These are phyloP conservation scores for Teratosphaeria nubilosa DNA, from an alignment of 2,329 filamentous ascomycete species.

Conservation along the genomic window DNA sequence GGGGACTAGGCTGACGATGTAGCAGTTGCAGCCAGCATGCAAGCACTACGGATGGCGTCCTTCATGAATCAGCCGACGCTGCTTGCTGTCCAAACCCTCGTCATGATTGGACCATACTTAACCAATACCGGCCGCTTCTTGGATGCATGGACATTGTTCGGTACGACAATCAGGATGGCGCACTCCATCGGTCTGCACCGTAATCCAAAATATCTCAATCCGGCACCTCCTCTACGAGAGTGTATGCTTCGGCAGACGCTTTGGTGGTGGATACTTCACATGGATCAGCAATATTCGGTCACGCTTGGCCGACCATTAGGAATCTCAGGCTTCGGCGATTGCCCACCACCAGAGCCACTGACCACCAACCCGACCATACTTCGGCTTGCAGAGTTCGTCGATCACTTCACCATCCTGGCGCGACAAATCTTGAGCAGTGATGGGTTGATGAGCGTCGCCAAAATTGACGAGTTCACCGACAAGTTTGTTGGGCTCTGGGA, in stretches of 20 bases:
- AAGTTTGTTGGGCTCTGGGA: slow-evolving; percentile 33
- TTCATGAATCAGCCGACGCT: slow-evolving; percentile 41
- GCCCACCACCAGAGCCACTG: slow-evolving; percentile 35
- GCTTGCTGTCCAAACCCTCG: slow-evolving; percentile 35
- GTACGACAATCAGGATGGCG: slow-evolving; percentile 38
- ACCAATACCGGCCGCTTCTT: slow-evolving; percentile 41
- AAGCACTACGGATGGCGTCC: slow-evolving; percentile 38
- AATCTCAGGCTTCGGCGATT: slow-evolving; percentile 41
- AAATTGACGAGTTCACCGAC: slow-evolving; percentile 40
- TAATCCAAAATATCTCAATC: slow-evolving; percentile 37
- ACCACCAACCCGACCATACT: slow-evolving; percentile 35
- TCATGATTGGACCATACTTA: slow-evolving; percentile 40
- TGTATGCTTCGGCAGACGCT: slow-evolving; percentile 33
- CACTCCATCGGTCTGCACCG: slow-evolving; percentile 42
- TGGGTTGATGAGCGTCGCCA: slow-evolving; percentile 29
- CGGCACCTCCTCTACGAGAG: slow-evolving; percentile 32
- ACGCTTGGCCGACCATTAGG: slow-evolving; percentile 39
- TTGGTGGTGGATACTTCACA: slow-evolving; percentile 46
- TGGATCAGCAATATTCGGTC: slow-evolving; percentile 43
- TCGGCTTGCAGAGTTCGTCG: slow-evolving; percentile 36
- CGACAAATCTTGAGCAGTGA: slow-evolving; percentile 38
- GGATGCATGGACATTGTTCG: slow-evolving; percentile 42
- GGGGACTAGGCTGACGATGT: background rate
- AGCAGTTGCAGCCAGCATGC: slow-evolving; percentile 40
- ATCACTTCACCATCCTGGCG: slow-evolving; percentile 39